These are phyloP conservation scores for Panaeolus cyanescens DNA, from an alignment of 768 basidiomycete species.

Conservation along the genomic window DNA sequence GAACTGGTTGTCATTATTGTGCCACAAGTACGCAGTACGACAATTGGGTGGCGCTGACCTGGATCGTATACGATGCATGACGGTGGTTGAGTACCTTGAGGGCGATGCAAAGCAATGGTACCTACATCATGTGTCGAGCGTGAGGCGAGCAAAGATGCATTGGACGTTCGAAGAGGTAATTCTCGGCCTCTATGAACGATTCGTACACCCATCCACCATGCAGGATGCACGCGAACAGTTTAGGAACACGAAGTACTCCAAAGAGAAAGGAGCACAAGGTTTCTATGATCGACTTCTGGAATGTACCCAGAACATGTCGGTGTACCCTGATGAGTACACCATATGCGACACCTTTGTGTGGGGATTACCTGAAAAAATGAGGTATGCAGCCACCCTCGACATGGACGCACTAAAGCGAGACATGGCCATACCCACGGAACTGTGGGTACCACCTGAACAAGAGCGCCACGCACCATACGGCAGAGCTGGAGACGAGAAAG, in stretches of 20 bases:
- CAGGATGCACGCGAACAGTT: slow-evolving; percentile 5
- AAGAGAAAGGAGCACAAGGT: neutral
- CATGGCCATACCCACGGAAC: no score
- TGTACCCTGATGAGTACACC: neutral
- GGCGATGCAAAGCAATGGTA: neutral
- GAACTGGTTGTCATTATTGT: neutral
- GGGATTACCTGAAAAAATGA: neutral
- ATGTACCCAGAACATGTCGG: neutral
- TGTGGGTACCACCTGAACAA: no score
- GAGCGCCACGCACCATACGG: no score
- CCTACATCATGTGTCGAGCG: neutral
- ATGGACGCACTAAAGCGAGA: no score
- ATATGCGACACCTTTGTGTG: neutral
- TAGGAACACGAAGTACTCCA: neutral
- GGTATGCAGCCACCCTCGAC: no score
- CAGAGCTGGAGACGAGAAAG: no score
- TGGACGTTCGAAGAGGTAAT: neutral
- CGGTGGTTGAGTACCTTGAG: neutral
- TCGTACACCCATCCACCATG: slow-evolving; percentile 3
- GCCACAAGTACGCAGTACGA: neutral
- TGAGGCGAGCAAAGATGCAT: neutral
- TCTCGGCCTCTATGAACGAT: neutral
- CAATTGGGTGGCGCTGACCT: neutral
- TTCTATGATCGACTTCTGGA: neutral
- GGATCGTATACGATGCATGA: neutral